Base-by-base conservation (phyloP, 1,284 basidiomycete species). In the Papiliotrema nemorosa region DNA sequence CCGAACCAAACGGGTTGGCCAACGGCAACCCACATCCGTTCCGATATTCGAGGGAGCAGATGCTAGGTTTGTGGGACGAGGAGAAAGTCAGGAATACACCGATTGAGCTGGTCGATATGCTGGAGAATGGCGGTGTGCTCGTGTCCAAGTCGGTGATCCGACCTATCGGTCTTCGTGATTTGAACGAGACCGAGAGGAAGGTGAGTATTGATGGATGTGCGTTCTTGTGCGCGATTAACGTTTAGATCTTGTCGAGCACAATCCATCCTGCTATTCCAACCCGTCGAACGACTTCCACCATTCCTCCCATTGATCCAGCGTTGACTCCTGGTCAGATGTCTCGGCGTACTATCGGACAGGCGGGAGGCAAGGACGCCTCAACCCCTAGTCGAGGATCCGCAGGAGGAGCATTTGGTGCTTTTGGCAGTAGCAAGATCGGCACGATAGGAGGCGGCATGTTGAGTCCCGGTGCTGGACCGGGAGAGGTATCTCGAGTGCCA, bases 181-280 rank as follows among this genome's bases (percentile, higher is more conserved):
- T 87, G 80, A 78, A 77, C 50, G 88, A 90, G 52, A 77, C 77
- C n/a, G 90, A 93, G 78, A 90, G 86, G 78, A 92, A 90, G 85
- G 90, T 90, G 63, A 60, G 80, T 69, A 10, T 1, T 5, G 3
- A 6, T 22, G 35, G 16, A 9, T 5, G 7, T 16, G 21, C n/a
- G 7, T 39, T 31, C 25, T 6, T 21, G 16, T 47, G 13, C n/a
- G 12, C 25, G 31, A 46, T 49, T 27, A 20, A 44, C 13, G 27
- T 16, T 13, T 39, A 72, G 68, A 58, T 72, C 27, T 60, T 73
- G 22, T 49, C 64, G 4, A 60, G 64, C 31, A 62, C 64, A 4
- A 56, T 70, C 14, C 67, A 70, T 47, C 69, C 67, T 21, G 59
- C 67, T 29, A 53, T 55, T 46, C 64, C 65, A 9, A 53, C 54